These are phyloP conservation scores for Penicillium sp. DNA, from an alignment of 2,329 filamentous ascomycete genomes.

Conservation along the genomic window DNA sequence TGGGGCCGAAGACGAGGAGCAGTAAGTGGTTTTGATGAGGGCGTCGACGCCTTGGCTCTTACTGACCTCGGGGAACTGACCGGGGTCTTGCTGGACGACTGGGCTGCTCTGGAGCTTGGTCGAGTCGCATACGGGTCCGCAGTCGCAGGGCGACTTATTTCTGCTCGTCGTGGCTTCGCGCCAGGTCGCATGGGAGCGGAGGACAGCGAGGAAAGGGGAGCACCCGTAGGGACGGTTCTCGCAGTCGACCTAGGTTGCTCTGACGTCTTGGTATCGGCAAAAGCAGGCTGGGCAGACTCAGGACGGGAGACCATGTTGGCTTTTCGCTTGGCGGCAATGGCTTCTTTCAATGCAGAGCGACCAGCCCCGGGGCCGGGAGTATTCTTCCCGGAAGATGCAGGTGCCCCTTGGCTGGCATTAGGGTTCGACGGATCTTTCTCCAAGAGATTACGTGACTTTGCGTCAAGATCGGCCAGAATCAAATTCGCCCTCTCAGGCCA, in stretches of 20 bases:
- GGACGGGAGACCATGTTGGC: conserved; percentile 58
- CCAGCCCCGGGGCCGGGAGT: conserved; percentile 22
- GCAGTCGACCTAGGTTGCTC: conserved; percentile 38
- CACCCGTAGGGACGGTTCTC: conserved; percentile 41
- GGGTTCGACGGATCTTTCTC: conserved; percentile 82
- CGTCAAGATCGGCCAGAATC: conserved; percentile 78
- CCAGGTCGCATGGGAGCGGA: conserved; percentile 62
- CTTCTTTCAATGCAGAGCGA: conserved; percentile 71
- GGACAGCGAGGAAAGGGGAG: conserved; percentile 53
- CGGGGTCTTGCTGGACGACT: conserved; percentile 16
- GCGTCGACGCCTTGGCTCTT: conserved; percentile 36
- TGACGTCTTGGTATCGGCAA: conserved; percentile 47
- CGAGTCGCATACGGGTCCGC: conserved; percentile 39
- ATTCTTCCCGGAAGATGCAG: conserved; percentile 22
- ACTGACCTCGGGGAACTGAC: conserved; percentile 27
- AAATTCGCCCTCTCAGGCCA: conserved; percentile 80
- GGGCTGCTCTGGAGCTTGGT: conserved; percentile 51
- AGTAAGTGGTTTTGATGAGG: conserved; percentile 32
- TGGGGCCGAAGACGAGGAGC: conserved; percentile 39
- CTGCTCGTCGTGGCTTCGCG: conserved; percentile 41
- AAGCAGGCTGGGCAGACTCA: conserved; percentile 61
- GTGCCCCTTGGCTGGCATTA: conserved; percentile 33
- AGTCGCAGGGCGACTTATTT: conserved; percentile 41
- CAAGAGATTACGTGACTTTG: conserved; percentile 76
- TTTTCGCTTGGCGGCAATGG: conserved; percentile 81